Evolutionary conservation across 2,329 filamentous ascomycete genomes (phyloP), one percentile per base, ranked within the genome.

Genomic region (Venturia effusa): DNA sequence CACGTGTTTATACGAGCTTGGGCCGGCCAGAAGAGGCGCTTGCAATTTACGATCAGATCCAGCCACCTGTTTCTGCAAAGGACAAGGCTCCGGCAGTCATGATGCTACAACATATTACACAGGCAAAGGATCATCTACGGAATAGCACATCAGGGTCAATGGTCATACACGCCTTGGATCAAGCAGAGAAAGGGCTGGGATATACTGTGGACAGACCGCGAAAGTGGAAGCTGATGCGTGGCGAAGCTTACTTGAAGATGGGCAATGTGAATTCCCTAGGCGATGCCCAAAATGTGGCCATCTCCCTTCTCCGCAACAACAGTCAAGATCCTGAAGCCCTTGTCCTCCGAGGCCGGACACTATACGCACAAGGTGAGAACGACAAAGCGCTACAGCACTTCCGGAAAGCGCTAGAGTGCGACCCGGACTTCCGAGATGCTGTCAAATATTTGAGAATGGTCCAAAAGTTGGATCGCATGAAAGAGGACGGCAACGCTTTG

Each of bases 341-440:
- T 67, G 90, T 97, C 6, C 84, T 99, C 61, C 86, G 93, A 59
- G 94, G 93, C 30, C 86, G 92, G 67, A 88, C 91, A 19, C 82
- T 96, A 61, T 97, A 97, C 71, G 88, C 87, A 4, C 90, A 94
- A 73, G 94, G 94, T 37, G 94, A 99, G 69, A 96, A 96, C 71
- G 90, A 95, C 2, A 96, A 97, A 81, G 93, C 94, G 1, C 83
- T 96, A 54, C 89, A 93, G 73, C 90, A 95, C 74, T 94, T 97
- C 79, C 86, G 91, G 68, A 90, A 94, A 78, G 94, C 93, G 24
- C 79, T 96, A 64, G 89, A 83, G 74, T 91, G 92, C 74, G 94
- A 97, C 70, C 94, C 94, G 10, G 94, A 99, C 75, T 94, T 89
- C 79, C 88, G 86, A 70, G 88, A 90, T 67, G 93, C 92, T 8